These are phyloP conservation scores for Cladophialophora chaetospira DNA, from an alignment of 2,329 filamentous ascomycete species.

Conservation along the genomic window DNA sequence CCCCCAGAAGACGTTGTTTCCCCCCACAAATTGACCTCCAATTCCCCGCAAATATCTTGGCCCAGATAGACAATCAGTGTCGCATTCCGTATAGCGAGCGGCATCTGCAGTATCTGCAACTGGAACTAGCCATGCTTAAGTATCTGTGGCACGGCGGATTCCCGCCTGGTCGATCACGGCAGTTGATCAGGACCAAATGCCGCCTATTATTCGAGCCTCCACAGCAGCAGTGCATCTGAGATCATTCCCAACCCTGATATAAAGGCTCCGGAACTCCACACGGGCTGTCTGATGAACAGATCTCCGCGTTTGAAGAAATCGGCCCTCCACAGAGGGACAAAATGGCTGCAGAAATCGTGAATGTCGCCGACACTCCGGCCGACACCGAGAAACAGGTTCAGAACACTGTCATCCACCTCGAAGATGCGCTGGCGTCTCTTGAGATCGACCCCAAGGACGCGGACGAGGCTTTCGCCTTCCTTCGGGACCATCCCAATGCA, in stretches of 20 bases:
- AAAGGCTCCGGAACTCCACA: background rate
- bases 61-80: background rate
- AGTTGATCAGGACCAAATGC: slow-evolving; percentile 18
- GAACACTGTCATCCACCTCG: slow-evolving; percentile 19
- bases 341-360: slow-evolving; percentile 11
- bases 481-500: slow-evolving; percentile 26
- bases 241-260: background rate
- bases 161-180: slow-evolving; percentile 18
- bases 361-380: background rate
- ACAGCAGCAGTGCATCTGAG: background rate
- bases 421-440: slow-evolving; percentile 21
- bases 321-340: background rate
- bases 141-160: slow-evolving; percentile 10
- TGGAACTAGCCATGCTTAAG: background rate
- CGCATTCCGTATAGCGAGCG: background rate
- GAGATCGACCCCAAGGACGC: slow-evolving; percentile 25
- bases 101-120: background rate
- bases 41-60: slow-evolving; percentile 7
- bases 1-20: background rate
- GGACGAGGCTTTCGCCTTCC: slow-evolving; percentile 29
- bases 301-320: background rate
- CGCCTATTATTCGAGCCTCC: background rate
- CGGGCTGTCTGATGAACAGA: background rate
- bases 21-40: slow-evolving; percentile 12
- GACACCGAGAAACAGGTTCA: slow-evolving; percentile 21